phyloP scores from a whole-genome alignment of 164 flowering plant species.

The Protea cynaroides region DNA sequence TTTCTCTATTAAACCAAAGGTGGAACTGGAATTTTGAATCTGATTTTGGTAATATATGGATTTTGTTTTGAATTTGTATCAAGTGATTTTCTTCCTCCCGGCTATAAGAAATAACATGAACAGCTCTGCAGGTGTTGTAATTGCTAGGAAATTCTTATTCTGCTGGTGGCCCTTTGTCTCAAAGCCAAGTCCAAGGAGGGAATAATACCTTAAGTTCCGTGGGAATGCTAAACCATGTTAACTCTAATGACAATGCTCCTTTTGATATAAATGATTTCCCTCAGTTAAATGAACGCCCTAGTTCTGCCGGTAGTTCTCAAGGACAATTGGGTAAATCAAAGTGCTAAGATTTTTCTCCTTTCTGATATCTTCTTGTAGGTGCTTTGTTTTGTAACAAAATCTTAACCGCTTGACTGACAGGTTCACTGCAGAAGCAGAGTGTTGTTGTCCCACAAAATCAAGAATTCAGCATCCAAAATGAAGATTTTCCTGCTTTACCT shows the following conservation, averaged over 20 bases:
- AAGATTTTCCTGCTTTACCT: slow-evolving; percentile 50
- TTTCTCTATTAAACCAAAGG: not conserved
- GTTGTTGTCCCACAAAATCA: slow-evolving; percentile 36
- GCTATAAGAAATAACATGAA: slow-evolving; percentile 8
- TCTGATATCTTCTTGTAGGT: not conserved
- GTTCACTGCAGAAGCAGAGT: slow-evolving; percentile 37
- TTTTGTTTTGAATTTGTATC: not conserved
- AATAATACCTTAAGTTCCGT: slow-evolving; percentile 16
- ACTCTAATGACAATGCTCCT: slow-evolving; percentile 18
- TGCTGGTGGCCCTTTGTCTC: slow-evolving; percentile 29
- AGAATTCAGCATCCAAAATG: slow-evolving; percentile 45
- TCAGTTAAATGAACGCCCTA: slow-evolving; percentile 26
- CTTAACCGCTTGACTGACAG: slow-evolving; percentile 9
- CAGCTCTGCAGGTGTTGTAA: slow-evolving; percentile 28
- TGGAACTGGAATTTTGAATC: not conserved
- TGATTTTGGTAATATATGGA: not conserved
- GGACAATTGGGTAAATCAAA: slow-evolving; percentile 23
- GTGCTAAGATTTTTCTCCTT: not conserved
- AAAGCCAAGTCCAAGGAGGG: slow-evolving; percentile 30
- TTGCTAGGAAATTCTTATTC: slow-evolving; percentile 26
- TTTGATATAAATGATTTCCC: slow-evolving; percentile 32
- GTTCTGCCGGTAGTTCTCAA: slow-evolving; percentile 26
- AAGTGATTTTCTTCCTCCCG: not conserved
- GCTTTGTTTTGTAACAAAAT: not conserved
- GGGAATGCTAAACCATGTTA: slow-evolving; percentile 20